Conservation (phyloP, 352 stramenopile species). For the Albugo laibachii region DNA sequence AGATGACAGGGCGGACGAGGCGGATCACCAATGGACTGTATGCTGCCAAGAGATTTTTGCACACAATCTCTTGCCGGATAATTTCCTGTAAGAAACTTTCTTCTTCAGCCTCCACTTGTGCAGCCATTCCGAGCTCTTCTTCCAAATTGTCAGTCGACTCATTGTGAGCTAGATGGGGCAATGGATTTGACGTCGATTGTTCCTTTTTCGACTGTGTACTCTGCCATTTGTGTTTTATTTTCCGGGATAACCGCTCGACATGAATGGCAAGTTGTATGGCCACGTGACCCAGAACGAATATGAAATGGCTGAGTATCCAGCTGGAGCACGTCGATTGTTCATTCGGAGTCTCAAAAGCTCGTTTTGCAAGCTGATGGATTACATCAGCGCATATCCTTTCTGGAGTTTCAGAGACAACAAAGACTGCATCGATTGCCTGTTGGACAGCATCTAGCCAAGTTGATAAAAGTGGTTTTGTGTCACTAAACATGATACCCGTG, state of each 20-base stretch:
- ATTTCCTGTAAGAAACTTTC: slow-evolving; percentile 85
- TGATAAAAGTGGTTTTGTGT: slow-evolving; percentile 37
- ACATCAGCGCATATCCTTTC: slow-evolving; percentile 65
- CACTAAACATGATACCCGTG: slow-evolving; percentile 4
- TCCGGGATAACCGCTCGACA: slow-evolving; percentile 33
- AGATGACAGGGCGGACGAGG: slow-evolving; percentile 27
- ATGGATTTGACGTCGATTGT: slow-evolving; percentile 60
- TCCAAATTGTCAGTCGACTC: slow-evolving; percentile 67
- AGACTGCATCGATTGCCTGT: slow-evolving; percentile 84
- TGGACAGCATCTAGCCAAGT: slow-evolving; percentile 87
- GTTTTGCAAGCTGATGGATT: slow-evolving; percentile 36
- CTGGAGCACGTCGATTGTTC: slow-evolving; percentile 30
- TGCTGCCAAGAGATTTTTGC: slow-evolving; percentile 77
- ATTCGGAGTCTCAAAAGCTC: slow-evolving; percentile 38
- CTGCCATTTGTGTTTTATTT: too few relatives aligned
- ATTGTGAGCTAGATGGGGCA: slow-evolving; percentile 64
- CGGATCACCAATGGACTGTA: slow-evolving; percentile 84
- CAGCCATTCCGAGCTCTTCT: slow-evolving; percentile 81
- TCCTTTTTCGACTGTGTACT: slow-evolving; percentile 23
- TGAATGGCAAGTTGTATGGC: slow-evolving; percentile 89
- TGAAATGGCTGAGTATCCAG: slow-evolving; percentile 79
- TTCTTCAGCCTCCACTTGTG: slow-evolving; percentile 75
- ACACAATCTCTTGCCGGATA: slow-evolving; percentile 85
- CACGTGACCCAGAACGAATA: slow-evolving; percentile 91
- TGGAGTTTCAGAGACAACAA: slow-evolving; percentile 76